Evolutionary conservation across 306 rosid species (phyloP), one percentile per base, ranked within the genome.

Genomic region (Echinosophora koreensis): DNA sequence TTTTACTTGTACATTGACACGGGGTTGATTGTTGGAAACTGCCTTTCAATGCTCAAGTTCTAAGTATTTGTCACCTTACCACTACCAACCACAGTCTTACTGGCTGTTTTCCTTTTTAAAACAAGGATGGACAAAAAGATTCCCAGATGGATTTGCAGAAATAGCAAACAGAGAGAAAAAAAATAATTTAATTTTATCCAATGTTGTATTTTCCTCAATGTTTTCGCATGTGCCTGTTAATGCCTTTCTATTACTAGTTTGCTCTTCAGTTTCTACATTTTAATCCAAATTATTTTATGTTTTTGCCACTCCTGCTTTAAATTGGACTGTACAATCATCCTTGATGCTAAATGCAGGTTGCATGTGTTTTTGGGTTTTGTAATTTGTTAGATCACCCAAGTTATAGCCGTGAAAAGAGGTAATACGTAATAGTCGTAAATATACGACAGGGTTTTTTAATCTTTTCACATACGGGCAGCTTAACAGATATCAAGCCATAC

Each of bases 331-430:
- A 17, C 72, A 44, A 17, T 74, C 41, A n/a, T 15, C 38, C 49
- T 49, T 57, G 61, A 70, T 62, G 3, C 16, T 60, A 17, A 68
- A 30, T 59, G 75, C 71, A 67, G 70, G 66, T 51, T 69, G 18
- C 1, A 6, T 18, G 41, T 59, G 37, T 47, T 60, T 66, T 60
- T 60, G 71, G 58, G 77, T 69, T 69, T 69, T 59, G 37, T 27
- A 51, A 28, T 69, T 69, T 59, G 37, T 27, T 61, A 28, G 28
- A 52, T 52, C 76, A 9, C 35, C 5, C 7, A 49, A 30, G 46
- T 60, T 60, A 12, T 51, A 41, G 34, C 28, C 32, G 11, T 16
- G 49, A 42, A 79, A 41, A 15, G 50, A n/a, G 52, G 56, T 50
- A 38, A 61, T 13, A 44, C 60, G 69, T 52, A 30, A 79, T 64